Evolutionary conservation across 2,329 filamentous ascomycete species (phyloP).

Genomic region (Fonsecaea monophora): DNA sequence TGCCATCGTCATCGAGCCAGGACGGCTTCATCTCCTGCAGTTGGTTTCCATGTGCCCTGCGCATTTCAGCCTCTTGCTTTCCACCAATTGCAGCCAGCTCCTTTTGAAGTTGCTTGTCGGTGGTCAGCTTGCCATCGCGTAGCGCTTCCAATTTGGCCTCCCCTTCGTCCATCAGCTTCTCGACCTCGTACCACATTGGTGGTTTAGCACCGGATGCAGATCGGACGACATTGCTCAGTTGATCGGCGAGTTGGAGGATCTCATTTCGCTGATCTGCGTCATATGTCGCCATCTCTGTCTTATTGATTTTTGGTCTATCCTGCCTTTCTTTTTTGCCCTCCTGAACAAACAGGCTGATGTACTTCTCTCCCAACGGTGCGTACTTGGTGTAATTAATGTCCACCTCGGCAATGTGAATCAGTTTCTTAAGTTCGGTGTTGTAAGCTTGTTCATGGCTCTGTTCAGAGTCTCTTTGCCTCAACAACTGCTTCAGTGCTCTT

Average conservation of each 20-base stretch:
- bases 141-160: slow-evolving; percentile 48
- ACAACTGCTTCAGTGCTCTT: slow-evolving; percentile 51
- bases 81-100: slow-evolving; percentile 26
- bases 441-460: slow-evolving; percentile 38
- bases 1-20: slow-evolving; percentile 33
- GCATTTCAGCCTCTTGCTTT: slow-evolving; percentile 25
- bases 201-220: slow-evolving; percentile 43
- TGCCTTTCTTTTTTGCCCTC: slow-evolving; percentile 23
- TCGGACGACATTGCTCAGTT: slow-evolving; percentile 25
- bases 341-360: slow-evolving; percentile 62
- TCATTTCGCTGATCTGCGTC: slow-evolving; percentile 35
- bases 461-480: slow-evolving; percentile 17
- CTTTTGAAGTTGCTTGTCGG: slow-evolving; percentile 20
- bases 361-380: slow-evolving; percentile 65
- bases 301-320: slow-evolving; percentile 23
- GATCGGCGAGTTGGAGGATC: slow-evolving; percentile 37
- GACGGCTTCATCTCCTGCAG: slow-evolving; percentile 20
- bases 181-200: slow-evolving; percentile 54
- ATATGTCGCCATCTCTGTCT: slow-evolving; percentile 21
- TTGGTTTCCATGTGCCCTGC: slow-evolving; percentile 13
- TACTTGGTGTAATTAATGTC: slow-evolving; percentile 69
- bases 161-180: slow-evolving; percentile 52
- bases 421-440: slow-evolving; percentile 38
- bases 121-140: slow-evolving; percentile 33
- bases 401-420: slow-evolving; percentile 58